Base-by-base conservation (phyloP, 805 yeast species). In the Lipomyces lipofer region DNA sequence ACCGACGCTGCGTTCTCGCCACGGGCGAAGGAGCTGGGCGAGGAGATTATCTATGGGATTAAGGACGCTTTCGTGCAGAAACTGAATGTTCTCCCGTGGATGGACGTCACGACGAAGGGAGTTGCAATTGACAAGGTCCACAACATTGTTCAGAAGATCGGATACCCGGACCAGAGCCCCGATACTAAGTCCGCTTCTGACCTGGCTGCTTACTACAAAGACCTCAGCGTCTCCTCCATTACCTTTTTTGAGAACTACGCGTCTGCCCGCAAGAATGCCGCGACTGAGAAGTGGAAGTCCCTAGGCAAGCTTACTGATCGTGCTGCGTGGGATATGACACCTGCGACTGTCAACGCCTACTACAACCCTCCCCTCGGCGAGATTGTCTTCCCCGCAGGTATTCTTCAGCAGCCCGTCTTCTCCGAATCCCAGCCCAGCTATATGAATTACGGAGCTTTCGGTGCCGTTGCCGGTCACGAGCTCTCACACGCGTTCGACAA, bases 381-480 rank as follows among this genome's bases (percentile, higher is more conserved):
- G 53, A 56, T 58, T 43, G 62, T 58, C 22, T 58, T 58, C 53
- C 62, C 62, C 10, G 62, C 62, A 21, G 62, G 62, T 25, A 58
- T 58, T 36, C 42, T 58, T 19, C 61, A 56, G 48, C 51, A 52
- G 4, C 62, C 62, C 22, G 61, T 58, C 46, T 58, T 58, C 27
- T 56, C 60, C 5, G 62, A 50, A 43, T 43, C 35, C 39, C 61
- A 58, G 43, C 62, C 62, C 2, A 46, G 55, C 19, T 58, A 58
- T 40, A 46, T 58, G 54, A 58, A 58, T 49, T 58, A 52, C 48
- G 62, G 62, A 27, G 62, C 62, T 6, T 56, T 58, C 28, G 62
- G 62, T 12, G 52, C 62, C 2, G 62, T 58, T 12, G 61, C 61
- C 28, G 62, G 62, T 10, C 62, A 58, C 49, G 62, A 58, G 33